Base-by-base conservation (phyloP, 306 rosid species). In the Inga leiocalycina region DNA sequence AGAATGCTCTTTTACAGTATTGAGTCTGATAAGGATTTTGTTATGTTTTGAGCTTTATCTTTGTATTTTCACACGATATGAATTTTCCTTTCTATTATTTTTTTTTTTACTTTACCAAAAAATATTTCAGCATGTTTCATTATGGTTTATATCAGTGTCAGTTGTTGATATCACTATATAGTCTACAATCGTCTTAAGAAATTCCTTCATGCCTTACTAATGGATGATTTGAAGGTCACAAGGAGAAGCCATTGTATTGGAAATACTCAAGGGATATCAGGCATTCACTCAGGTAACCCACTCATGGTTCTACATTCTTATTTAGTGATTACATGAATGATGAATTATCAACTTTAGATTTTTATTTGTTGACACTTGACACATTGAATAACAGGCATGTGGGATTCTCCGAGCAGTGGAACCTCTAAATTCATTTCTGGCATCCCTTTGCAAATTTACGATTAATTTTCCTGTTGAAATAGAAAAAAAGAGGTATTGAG, bases 241-340 rank as follows among this genome's bases (percentile, higher is more conserved):
- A 85, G 98, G 99, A 77, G 99, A 95, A 90, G 98, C 99, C 83
- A 95, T 95, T 90, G 94, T 95, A 68, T 88, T 95, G 91, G 99
- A 95, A 88, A 90, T 95, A 81, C 87, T 95, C 71, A 95, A 95
- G 93, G 99, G 98, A 83, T 95, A 95, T 88, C 99, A 95, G 84
- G 99, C 99, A 79, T 93, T 95, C 82, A 93, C 99, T 80, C 99
- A 95, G 97, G 99, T 92, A 84, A 37, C 70, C 30, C 46, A 56
- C 54, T 48, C 24, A 68, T 79, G 27, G 39, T 44, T 80, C 62
- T 43, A 45, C 11, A 82, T 46, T 71, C 46, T 32, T 71, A 30
- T 46, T 57, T 64, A 20, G 67, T 74, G 59, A 30, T 64, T 30
- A 52, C 3, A 59, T n/a, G 32, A 59, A 59, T n/a, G 27, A 62